These are phyloP conservation scores for Stereum hirsutum DNA, from an alignment of 1,284 basidiomycete species.

Conservation along the genomic window DNA sequence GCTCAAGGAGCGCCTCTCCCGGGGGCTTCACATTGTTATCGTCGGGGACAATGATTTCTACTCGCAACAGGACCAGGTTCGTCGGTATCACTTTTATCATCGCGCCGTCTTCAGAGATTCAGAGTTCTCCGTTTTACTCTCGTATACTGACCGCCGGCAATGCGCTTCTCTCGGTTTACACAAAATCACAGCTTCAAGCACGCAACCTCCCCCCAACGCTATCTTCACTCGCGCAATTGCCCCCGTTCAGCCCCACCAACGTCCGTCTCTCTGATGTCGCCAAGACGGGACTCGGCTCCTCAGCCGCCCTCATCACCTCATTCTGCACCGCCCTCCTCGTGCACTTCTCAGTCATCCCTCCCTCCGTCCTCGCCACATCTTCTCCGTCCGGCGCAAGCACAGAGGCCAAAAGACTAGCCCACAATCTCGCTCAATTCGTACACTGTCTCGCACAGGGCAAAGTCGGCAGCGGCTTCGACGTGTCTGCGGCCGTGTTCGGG, in stretches of 20 bases:
- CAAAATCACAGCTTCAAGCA: slow-evolving; percentile 42
- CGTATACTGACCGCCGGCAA: no score
- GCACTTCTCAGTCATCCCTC: slow-evolving; percentile 60
- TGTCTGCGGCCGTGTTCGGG: slow-evolving; percentile 90
- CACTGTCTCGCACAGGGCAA: slow-evolving; percentile 98
- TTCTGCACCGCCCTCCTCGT: slow-evolving; percentile 82
- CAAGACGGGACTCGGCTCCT: slow-evolving; percentile 97
- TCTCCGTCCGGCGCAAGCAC: slow-evolving; percentile 11
- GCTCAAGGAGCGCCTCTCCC: slow-evolving; percentile 34
- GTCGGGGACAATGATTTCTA: slow-evolving; percentile 98
- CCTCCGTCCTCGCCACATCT: slow-evolving; percentile 31
- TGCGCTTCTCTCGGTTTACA: background rate
- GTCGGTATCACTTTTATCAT: slow-evolving; percentile 14
- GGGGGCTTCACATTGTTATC: slow-evolving; percentile 70
- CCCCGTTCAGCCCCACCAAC: slow-evolving; percentile 70
- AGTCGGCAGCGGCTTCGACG: slow-evolving; percentile 96
- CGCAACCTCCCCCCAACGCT: slow-evolving; percentile 51
- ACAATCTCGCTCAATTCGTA: slow-evolving; percentile 92
- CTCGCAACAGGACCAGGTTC: slow-evolving; percentile 83
- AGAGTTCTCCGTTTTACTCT: no score
- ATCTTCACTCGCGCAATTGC: slow-evolving; percentile 52
- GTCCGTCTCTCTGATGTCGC: slow-evolving; percentile 74
- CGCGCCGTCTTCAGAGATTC: no score
- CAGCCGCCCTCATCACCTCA: slow-evolving; percentile 94
- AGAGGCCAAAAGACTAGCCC: slow-evolving; percentile 53